phyloP scores from a whole-genome alignment of 2,329 filamentous ascomycete species.

The Coleophoma crateriformis region DNA sequence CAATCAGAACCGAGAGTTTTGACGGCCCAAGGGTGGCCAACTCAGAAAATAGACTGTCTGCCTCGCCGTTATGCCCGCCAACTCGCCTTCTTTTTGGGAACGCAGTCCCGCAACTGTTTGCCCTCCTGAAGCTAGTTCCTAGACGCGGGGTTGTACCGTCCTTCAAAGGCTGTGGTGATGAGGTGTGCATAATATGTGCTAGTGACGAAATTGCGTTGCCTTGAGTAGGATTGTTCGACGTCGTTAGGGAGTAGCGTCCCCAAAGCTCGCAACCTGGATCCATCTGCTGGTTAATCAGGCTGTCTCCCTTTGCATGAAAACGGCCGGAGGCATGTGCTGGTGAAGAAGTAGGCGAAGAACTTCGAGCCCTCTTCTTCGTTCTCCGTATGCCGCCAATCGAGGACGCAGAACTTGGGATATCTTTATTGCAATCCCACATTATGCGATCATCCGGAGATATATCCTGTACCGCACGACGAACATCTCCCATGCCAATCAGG shows the following conservation, averaged over 20 bases:
- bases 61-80: slow-evolving; percentile 29
- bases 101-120: slow-evolving; percentile 63
- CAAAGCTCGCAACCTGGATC: slow-evolving; percentile 72
- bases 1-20: slow-evolving; percentile 56
- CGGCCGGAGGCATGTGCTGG: slow-evolving; percentile 34
- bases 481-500: slow-evolving; percentile 38
- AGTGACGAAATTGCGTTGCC: slow-evolving; percentile 44
- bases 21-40: slow-evolving; percentile 41
- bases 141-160: slow-evolving; percentile 32
- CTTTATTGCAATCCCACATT: slow-evolving; percentile 49
- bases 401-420: slow-evolving; percentile 35
- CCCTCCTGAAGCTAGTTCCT: slow-evolving; percentile 50
- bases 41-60: slow-evolving; percentile 27
- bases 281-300: slow-evolving; percentile 54
- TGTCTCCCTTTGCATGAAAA: slow-evolving; percentile 14
- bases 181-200: slow-evolving; percentile 63
- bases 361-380: slow-evolving; percentile 60
- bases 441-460: slow-evolving; percentile 56
- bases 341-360: slow-evolving; percentile 72
- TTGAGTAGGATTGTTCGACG: slow-evolving; percentile 22
- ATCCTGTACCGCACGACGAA: slow-evolving; percentile 38
- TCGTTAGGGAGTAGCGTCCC: slow-evolving; percentile 63
- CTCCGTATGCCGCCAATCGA: slow-evolving; percentile 41
- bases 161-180: slow-evolving; percentile 58
- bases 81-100: slow-evolving; percentile 67